phyloP scores from a whole-genome alignment of 2,329 filamentous ascomycete genomes.

The Penicillium verrucosum region DNA sequence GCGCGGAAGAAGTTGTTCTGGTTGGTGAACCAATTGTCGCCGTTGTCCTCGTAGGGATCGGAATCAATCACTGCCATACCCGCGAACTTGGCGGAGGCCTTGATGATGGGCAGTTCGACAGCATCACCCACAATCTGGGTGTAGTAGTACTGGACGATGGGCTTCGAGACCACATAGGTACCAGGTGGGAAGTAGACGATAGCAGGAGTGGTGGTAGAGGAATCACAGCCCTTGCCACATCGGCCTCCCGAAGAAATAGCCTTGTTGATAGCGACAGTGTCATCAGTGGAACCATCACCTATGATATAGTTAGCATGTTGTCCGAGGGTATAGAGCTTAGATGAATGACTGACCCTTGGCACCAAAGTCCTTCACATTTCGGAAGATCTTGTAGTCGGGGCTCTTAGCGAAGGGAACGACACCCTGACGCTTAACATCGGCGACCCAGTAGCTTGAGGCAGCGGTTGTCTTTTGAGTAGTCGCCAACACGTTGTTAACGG shows the following conservation, averaged over 20 bases:
- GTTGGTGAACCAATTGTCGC: slow-evolving; percentile 74
- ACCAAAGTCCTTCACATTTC: slow-evolving; percentile 74
- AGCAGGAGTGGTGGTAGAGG: slow-evolving; percentile 76
- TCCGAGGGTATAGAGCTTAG: background rate
- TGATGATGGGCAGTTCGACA: slow-evolving; percentile 67
- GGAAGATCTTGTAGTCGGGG: slow-evolving; percentile 65
- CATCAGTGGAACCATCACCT: slow-evolving; percentile 69
- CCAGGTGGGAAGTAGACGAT: slow-evolving; percentile 90
- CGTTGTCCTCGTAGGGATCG: slow-evolving; percentile 71
- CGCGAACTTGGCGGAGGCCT: slow-evolving; percentile 66
- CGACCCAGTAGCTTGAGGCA: slow-evolving; percentile 66
- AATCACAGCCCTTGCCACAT: slow-evolving; percentile 79
- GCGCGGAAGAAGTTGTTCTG: slow-evolving; percentile 82
- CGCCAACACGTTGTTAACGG: slow-evolving; percentile 7
- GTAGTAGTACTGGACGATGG: slow-evolving; percentile 85
- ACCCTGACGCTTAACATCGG: slow-evolving; percentile 66
- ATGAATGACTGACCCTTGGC: slow-evolving; percentile 59
- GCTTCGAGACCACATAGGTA: slow-evolving; percentile 75
- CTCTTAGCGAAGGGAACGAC: slow-evolving; percentile 59
- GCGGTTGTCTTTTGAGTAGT: slow-evolving; percentile 12
- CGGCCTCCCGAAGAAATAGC: slow-evolving; percentile 75
- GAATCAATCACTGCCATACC: slow-evolving; percentile 89
- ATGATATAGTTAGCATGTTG: slow-evolving; percentile 28
- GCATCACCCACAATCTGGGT: slow-evolving; percentile 88
- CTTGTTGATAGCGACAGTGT: slow-evolving; percentile 82